Percentiles rank a stretch among this genome's conserved stretches.
Conservation (phyloP, 1,284 basidiomycete species). For the Acaromyces ingoldii region DNA sequence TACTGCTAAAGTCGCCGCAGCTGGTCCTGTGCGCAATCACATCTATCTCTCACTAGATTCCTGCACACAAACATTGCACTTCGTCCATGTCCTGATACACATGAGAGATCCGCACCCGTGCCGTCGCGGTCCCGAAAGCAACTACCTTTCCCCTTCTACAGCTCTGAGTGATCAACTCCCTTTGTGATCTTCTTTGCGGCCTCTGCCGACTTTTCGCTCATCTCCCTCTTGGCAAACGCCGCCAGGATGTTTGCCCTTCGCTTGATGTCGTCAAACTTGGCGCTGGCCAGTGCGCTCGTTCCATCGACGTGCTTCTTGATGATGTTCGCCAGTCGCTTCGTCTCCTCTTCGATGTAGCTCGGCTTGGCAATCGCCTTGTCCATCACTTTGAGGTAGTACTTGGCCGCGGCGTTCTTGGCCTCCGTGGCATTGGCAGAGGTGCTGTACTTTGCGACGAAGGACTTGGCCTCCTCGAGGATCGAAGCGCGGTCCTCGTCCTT, state of each 20-base stretch:
- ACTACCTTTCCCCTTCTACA: neutral
- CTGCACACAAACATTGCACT: neutral
- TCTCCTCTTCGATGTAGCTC: conserved; percentile 79
- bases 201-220: conserved; percentile 6
- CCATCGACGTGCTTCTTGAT: conserved; percentile 63
- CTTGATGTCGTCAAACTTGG: conserved; percentile 86
- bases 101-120: too few relatives aligned
- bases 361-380: conserved; percentile 72
- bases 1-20: too few relatives aligned
- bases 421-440: conserved; percentile 33
- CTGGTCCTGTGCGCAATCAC: too few relatives aligned
- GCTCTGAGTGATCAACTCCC: conserved; percentile 6
- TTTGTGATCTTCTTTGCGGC: conserved; percentile 8
- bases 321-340: conserved; percentile 63
- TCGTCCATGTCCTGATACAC: neutral
- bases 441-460: conserved; percentile 44
- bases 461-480: conserved; percentile 60
- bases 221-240: conserved; percentile 58
- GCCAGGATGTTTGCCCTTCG: conserved; percentile 80
- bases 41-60: too few relatives aligned
- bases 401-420: conserved; percentile 56
- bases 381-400: conserved; percentile 79
- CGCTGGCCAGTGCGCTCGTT: conserved; percentile 58
- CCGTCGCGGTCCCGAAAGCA: too few relatives aligned
- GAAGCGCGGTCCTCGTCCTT: conserved; percentile 58